These are phyloP conservation scores for Didymella exigua DNA, from an alignment of 2,329 filamentous ascomycete species.

Conservation along the genomic window DNA sequence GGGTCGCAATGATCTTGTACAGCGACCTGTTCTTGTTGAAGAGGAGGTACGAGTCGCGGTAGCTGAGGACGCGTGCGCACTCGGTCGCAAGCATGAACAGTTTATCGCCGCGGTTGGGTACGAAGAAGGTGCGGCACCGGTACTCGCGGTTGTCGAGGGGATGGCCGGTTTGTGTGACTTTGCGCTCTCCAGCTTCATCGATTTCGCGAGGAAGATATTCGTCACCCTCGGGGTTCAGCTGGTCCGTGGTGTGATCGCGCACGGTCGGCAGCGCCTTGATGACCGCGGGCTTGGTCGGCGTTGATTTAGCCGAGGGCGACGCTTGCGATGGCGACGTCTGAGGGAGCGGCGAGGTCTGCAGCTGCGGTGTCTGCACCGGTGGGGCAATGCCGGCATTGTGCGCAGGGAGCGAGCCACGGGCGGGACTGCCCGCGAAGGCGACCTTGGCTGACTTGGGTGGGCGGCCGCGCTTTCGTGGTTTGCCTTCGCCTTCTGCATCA, in stretches of 20 bases:
- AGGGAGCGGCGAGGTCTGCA: constrained; percentile 56
- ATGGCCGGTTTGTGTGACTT: constrained; percentile 83
- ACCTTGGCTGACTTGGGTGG: constrained; percentile 65
- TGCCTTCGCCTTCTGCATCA: constrained; percentile 38
- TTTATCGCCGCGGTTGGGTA: constrained; percentile 88
- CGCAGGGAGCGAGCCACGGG: constrained; percentile 57
- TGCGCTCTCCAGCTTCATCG: constrained; percentile 92
- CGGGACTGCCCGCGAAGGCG: constrained; percentile 59
- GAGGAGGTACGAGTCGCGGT: constrained; percentile 94
- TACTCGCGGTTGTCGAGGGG: constrained; percentile 84
- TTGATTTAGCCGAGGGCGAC: constrained; percentile 72
- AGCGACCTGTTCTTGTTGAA: constrained; percentile 99
- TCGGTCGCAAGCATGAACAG: constrained; percentile 99
- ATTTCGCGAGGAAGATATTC: constrained; percentile 94
- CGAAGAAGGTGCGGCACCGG: constrained; percentile 89
- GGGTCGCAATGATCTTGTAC: constrained; percentile 96
- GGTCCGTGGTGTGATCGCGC: constrained; percentile 94
- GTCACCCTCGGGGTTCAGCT: constrained; percentile 85
- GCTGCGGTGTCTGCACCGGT: constrained; percentile 60
- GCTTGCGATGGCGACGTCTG: constrained; percentile 62
- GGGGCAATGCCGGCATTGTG: constrained; percentile 58
- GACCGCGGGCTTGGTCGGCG: constrained; percentile 76
- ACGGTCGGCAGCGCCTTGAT: constrained; percentile 95
- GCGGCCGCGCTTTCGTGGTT: constrained; percentile 56
- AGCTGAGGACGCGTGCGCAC: constrained; percentile 90